A percentile compares a stretch with the other conserved stretches of the same genome.
Evolutionary conservation across 139 green algal genomes (phyloP).

Genomic region (Trebouxia sp.): DNA sequence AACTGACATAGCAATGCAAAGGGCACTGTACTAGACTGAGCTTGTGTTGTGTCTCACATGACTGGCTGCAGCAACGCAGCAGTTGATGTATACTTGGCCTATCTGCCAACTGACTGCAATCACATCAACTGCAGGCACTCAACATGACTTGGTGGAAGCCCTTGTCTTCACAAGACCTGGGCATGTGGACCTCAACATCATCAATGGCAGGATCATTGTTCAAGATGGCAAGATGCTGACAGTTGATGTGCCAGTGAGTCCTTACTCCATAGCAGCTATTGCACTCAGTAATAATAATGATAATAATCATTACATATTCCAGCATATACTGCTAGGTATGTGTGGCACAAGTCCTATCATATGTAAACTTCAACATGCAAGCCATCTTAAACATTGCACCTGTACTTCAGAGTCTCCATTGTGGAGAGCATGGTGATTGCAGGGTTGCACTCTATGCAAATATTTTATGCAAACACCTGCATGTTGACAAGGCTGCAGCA

Average conservation of each 20-base stretch:
- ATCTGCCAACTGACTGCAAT: neutral
- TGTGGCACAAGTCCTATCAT: too few relatives aligned
- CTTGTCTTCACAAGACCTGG: constrained; percentile 64
- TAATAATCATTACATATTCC: neutral
- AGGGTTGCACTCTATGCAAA: too few relatives aligned
- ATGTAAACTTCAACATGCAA: too few relatives aligned
- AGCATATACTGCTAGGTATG: too few relatives aligned
- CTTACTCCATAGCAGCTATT: neutral
- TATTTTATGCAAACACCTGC: too few relatives aligned
- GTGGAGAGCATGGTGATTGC: too few relatives aligned
- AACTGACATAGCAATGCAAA: constrained; percentile 46
- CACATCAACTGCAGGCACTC: neutral
- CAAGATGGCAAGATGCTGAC: constrained; percentile 47
- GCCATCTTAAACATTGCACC: too few relatives aligned
- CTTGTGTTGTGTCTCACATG: too few relatives aligned
- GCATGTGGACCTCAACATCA: constrained; percentile 50
- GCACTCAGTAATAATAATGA: neutral
- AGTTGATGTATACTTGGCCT: too few relatives aligned
- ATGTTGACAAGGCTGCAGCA: too few relatives aligned
- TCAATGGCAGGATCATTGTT: constrained; percentile 68
- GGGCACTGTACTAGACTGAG: constrained; percentile 64
- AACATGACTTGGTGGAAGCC: constrained; percentile 50
- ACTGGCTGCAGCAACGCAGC: constrained; percentile 64
- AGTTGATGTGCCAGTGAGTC: constrained; percentile 30
- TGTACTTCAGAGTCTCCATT: too few relatives aligned